phyloP scores from a whole-genome alignment of 2,329 filamentous ascomycete species.

The Harringtonia aguacate region DNA sequence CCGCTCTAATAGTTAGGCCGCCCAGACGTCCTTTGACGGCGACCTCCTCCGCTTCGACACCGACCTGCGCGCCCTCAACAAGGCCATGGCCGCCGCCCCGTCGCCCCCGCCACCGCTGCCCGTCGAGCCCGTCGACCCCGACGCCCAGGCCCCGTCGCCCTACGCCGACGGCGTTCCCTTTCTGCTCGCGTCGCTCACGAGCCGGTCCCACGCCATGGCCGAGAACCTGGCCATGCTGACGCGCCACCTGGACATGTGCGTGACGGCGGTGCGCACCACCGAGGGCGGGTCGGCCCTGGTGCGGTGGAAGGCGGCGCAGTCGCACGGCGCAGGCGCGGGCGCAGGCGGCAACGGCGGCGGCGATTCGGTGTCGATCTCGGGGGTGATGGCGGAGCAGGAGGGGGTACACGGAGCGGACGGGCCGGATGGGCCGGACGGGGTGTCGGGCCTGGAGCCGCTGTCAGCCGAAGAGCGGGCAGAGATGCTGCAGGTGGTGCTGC shows the following conservation, averaged over 20 bases:
- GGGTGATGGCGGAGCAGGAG: slow-evolving; percentile 51
- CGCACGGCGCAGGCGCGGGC: slow-evolving; percentile 20
- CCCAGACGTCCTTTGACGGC: slow-evolving; percentile 64
- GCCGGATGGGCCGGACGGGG: slow-evolving; percentile 3
- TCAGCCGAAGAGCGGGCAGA: slow-evolving; percentile 67
- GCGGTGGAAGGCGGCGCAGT: slow-evolving; percentile 49
- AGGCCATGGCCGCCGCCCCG: slow-evolving; percentile 36
- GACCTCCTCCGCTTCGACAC: slow-evolving; percentile 66
- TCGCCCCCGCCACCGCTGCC: slow-evolving; percentile 16
- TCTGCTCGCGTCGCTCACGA: slow-evolving; percentile 53
- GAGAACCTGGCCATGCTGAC: slow-evolving; percentile 70
- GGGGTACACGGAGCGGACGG: too few relatives aligned
- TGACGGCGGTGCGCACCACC: slow-evolving; percentile 81
- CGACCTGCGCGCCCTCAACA: slow-evolving; percentile 56
- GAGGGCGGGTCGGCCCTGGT: slow-evolving; percentile 66
- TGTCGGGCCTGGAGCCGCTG: slow-evolving; percentile 52
- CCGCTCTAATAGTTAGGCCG: slow-evolving; percentile 27
- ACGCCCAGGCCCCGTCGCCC: slow-evolving; percentile 13
- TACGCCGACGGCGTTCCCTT: slow-evolving; percentile 29
- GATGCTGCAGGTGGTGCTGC: slow-evolving; percentile 70
- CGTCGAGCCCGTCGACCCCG: not conserved
- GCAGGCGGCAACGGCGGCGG: slow-evolving; percentile 19
- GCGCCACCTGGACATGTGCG: slow-evolving; percentile 85
- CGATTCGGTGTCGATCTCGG: slow-evolving; percentile 47
- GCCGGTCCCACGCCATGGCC: slow-evolving; percentile 74